Evolutionary conservation across 1,284 basidiomycete genomes (phyloP), one percentile per base, ranked within the genome.

Genomic region (Somion occarium): DNA sequence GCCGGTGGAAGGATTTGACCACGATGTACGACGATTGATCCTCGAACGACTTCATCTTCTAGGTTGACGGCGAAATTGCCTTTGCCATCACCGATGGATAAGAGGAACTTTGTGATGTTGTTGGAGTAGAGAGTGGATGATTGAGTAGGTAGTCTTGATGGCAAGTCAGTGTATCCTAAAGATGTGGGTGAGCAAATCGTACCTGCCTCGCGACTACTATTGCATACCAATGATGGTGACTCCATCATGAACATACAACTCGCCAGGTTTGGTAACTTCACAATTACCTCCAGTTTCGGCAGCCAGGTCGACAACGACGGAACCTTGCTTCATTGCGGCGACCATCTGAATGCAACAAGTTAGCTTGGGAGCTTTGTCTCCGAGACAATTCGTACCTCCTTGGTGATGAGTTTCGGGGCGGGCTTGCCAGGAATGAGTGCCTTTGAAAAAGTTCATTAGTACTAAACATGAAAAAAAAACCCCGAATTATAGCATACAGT

Each of bases 101-200:
- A 73, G 38, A 93, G 75, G 70, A 93, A 92, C 64, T 93, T 93
- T 41, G 87, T 87, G 60, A 93, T 85, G 64, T 93, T 93, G 69
- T 93, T 93, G 11, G 91, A 93, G 67, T 93, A 93, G 5, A 93
- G 73, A 1, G 88, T 90, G 3, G 88, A 91, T 2, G 88, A 89
- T 63, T 93, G 90, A 0, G 91, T 91, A 11, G 91, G 89, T 38
- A 93, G 72, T 30, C 91, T 80, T 20, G 89, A 91, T 3, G 90
- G 86, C 43, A 93, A 73, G 66, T 93, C 90, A 46, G 86, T 85
- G 64, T 85, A 87, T 42, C 88, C 88, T 90, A 53, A n/a, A n/a
- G n/a, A n/a, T n/a, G n/a, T n/a, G n/a, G n/a, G n/a, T n/a, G n/a
- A n/a, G n/a, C n/a, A n/a, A n/a, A n/a, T 2, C 19, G 18, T 46